A percentile compares a stretch with the other conserved stretches of the same genome.
Conservation (phyloP, 306 rosid species). For the Lathyrus sativus region DNA sequence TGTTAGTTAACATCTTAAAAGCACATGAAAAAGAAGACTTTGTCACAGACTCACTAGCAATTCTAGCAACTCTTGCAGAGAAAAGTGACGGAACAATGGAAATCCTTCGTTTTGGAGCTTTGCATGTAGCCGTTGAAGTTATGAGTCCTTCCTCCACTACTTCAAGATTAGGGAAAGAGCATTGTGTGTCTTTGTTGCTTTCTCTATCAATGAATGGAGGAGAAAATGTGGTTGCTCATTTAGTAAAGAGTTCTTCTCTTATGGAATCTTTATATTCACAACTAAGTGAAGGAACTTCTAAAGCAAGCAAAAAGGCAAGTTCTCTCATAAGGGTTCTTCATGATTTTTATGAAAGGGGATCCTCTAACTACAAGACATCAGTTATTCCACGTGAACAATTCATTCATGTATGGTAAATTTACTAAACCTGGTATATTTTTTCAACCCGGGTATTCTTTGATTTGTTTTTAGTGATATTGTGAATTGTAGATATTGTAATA, state of each 20-base stretch:
- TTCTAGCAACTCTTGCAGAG: slow-evolving; percentile 67
- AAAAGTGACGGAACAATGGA: slow-evolving; percentile 54
- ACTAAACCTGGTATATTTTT: slow-evolving; percentile 47
- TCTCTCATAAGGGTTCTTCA: slow-evolving; percentile 72
- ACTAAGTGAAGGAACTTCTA: slow-evolving; percentile 64
- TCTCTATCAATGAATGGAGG: slow-evolving; percentile 67
- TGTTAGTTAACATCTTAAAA: slow-evolving; percentile 48
- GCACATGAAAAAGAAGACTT: slow-evolving; percentile 53
- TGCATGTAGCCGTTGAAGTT: slow-evolving; percentile 49
- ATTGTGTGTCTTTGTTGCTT: slow-evolving; percentile 66
- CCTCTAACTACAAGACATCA: slow-evolving; percentile 50
- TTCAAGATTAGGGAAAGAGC: slow-evolving; percentile 67
- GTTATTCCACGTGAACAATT: slow-evolving; percentile 57
- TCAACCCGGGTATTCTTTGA: slow-evolving; percentile 42
- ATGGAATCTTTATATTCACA: slow-evolving; percentile 70
- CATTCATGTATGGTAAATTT: slow-evolving; percentile 62
- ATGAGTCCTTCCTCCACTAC: slow-evolving; percentile 50
- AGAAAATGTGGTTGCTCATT: slow-evolving; percentile 51
- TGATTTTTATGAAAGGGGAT: slow-evolving; percentile 58
- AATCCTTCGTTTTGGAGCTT: slow-evolving; percentile 46
- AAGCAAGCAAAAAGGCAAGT: slow-evolving; percentile 67
- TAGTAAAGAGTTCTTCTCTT: slow-evolving; percentile 59
- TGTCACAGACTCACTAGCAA: slow-evolving; percentile 62
- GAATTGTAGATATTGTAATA: slow-evolving; percentile 38
- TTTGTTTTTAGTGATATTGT: slow-evolving; percentile 36